Percentiles rank a stretch among this genome's conserved stretches.
phyloP scores from a whole-genome alignment of 2,329 filamentous ascomycete species.

The Penicillium griseofulvum region DNA sequence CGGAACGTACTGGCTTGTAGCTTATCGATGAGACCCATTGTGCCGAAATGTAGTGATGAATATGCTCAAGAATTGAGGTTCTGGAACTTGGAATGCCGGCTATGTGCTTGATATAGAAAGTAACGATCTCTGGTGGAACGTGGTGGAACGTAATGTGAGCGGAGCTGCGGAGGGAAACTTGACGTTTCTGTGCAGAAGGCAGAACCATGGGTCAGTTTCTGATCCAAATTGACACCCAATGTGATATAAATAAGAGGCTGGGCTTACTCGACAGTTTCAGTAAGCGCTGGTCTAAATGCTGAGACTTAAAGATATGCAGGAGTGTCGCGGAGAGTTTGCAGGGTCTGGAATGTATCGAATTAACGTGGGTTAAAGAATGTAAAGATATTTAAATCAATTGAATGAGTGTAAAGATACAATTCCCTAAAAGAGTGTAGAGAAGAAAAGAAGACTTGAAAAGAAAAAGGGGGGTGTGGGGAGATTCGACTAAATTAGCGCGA shows the following conservation, averaged over 20 bases:
- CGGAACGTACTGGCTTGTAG: constrained; percentile 49
- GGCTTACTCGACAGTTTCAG: background rate
- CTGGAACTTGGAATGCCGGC: background rate
- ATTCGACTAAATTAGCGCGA: constrained; percentile 2
- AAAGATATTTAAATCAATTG: background rate
- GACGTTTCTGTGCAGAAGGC: constrained; percentile 7
- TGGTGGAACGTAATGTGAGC: background rate
- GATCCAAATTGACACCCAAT: background rate
- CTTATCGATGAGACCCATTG: constrained; percentile 52
- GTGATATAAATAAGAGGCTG: background rate
- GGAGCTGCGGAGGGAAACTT: background rate
- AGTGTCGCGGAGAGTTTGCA: background rate
- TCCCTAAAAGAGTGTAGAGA: constrained; percentile 2
- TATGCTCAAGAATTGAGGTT: background rate
- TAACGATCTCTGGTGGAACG: constrained; percentile 2
- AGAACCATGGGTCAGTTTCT: constrained; percentile 8
- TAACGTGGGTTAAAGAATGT: background rate
- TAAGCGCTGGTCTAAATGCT: background rate
- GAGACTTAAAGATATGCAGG: background rate
- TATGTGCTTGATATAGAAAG: background rate
- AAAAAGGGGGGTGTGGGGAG: constrained; percentile 9
- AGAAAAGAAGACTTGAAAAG: constrained; percentile 9
- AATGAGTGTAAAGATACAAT: background rate
- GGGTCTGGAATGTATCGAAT: background rate
- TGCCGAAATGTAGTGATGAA: constrained; percentile 16